phyloP scores from a whole-genome alignment of 768 basidiomycete genomes.

The Pulveroboletus sp. region DNA sequence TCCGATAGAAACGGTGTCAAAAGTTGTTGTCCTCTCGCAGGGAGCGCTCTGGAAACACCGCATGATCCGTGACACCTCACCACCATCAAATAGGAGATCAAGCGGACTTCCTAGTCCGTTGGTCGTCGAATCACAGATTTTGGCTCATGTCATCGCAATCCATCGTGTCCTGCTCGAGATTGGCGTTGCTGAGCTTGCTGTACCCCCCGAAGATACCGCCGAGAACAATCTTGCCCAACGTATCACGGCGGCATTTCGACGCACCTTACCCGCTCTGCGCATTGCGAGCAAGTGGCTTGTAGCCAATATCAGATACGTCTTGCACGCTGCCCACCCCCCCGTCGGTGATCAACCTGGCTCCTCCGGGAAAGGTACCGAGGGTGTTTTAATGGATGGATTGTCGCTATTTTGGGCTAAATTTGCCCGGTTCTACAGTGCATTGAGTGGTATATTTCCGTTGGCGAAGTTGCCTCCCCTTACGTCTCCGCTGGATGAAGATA shows the following conservation, averaged over 20 bases:
- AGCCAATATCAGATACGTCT: conserved; percentile 66
- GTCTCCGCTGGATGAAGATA: conserved; percentile 80
- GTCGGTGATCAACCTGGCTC: conserved; percentile 12
- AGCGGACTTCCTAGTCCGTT: conserved; percentile 23
- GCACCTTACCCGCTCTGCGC: conserved; percentile 81
- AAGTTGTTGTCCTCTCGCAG: conserved; percentile 66
- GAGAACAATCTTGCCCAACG: conserved; percentile 67
- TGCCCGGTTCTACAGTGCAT: conserved; percentile 55
- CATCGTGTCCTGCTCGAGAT: conserved; percentile 61
- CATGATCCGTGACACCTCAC: conserved; percentile 54
- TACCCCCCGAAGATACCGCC: conserved; percentile 48
- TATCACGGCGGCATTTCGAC: conserved; percentile 82
- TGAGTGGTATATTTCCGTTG: conserved; percentile 66
- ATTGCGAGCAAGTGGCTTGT: conserved; percentile 87
- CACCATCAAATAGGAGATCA: conserved; percentile 26
- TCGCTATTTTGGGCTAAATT: conserved; percentile 71
- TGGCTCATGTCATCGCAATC: conserved; percentile 63
- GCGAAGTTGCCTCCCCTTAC: conserved; percentile 52
- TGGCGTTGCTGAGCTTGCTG: conserved; percentile 55
- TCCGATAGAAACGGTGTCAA: conserved; percentile 70
- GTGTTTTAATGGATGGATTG: conserved; percentile 29
- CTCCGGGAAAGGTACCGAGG: conserved; percentile 17
- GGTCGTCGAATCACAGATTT: conserved; percentile 58
- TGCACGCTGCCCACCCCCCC: conserved; percentile 38
- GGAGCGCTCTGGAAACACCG: conserved; percentile 83